Percentiles rank a stretch among this genome's conserved stretches.
Conservation (phyloP, 2,329 filamentous ascomycete species). For the Pseudogymnoascus sp. region DNA sequence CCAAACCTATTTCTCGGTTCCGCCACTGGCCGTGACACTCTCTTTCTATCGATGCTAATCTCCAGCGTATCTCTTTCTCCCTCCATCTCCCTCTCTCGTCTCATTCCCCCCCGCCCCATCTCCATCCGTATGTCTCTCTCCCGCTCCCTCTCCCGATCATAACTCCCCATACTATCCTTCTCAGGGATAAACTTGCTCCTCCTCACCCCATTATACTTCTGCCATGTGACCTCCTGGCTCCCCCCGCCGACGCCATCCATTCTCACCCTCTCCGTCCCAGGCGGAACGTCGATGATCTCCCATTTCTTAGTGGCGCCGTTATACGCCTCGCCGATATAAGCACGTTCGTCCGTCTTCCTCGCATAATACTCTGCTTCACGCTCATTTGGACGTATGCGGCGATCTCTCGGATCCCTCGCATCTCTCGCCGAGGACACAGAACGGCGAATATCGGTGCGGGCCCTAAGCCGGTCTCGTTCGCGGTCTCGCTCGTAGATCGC, state of each 20-base stretch:
- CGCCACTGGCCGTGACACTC: background rate
- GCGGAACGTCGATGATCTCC: conserved; percentile 77
- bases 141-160: background rate
- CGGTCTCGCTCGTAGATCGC: conserved; percentile 55
- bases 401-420: conserved; percentile 30
- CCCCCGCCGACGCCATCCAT: conserved; percentile 74
- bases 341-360: conserved; percentile 61
- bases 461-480: conserved; percentile 40
- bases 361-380: conserved; percentile 55
- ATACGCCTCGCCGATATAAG: conserved; percentile 64
- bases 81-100: conserved; percentile 1
- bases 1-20: conserved; percentile 39
- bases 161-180: conserved; percentile 18
- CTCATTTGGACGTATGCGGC: conserved; percentile 33
- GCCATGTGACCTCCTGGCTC: conserved; percentile 70
- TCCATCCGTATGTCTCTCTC: conserved; percentile 13
- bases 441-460: conserved; percentile 33
- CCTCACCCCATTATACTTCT: conserved; percentile 70
- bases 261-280: conserved; percentile 72
- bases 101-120: conserved; percentile 11
- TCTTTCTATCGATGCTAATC: background rate
- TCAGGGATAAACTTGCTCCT: conserved; percentile 68
- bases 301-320: conserved; percentile 70
- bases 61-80: conserved; percentile 1
- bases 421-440: conserved; percentile 38